Conservation (phyloP, 257 asterid genomes). For the Solanum raphanifolium region DNA sequence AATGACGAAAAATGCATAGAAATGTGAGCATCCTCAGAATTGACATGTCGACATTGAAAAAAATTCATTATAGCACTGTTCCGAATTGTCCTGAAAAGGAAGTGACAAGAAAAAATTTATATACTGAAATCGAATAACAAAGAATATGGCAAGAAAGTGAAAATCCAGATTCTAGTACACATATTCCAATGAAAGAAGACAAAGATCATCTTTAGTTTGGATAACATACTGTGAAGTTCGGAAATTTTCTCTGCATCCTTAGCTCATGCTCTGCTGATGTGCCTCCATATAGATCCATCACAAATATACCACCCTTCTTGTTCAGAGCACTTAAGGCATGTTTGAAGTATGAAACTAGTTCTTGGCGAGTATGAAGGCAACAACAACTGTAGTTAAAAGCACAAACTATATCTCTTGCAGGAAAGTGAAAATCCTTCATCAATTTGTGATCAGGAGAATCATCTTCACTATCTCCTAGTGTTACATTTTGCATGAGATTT, state of each 20-base stretch:
- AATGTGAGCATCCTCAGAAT: not conserved
- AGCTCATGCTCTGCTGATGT: conserved; percentile 84
- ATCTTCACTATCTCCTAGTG: conserved; percentile 26
- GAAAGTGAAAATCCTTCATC: conserved; percentile 46
- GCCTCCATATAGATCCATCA: conserved; percentile 93
- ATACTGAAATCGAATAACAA: not conserved
- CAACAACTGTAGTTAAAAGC: conserved; percentile 98
- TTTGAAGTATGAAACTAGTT: conserved; percentile 72
- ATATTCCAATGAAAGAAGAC: not conserved
- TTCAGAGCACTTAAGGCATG: conserved; percentile 45
- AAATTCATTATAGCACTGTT: not conserved
- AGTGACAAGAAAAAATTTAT: not conserved
- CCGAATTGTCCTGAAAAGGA: not conserved
- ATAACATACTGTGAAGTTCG: conserved; percentile 64
- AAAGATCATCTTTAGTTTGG: not conserved
- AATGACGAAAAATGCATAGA: not conserved
- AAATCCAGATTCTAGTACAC: not conserved
- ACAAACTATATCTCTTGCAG: conserved; percentile 85
- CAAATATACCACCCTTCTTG: conserved; percentile 79
- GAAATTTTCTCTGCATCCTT: conserved; percentile 79
- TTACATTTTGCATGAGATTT: conserved; percentile 21
- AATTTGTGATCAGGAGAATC: conserved; percentile 16
- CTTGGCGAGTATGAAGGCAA: conserved; percentile 82
- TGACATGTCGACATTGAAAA: not conserved
- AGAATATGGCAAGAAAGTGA: not conserved